phyloP scores from a whole-genome alignment of 2,329 filamentous ascomycete species.

The Ophiostoma triangulosporum region DNA sequence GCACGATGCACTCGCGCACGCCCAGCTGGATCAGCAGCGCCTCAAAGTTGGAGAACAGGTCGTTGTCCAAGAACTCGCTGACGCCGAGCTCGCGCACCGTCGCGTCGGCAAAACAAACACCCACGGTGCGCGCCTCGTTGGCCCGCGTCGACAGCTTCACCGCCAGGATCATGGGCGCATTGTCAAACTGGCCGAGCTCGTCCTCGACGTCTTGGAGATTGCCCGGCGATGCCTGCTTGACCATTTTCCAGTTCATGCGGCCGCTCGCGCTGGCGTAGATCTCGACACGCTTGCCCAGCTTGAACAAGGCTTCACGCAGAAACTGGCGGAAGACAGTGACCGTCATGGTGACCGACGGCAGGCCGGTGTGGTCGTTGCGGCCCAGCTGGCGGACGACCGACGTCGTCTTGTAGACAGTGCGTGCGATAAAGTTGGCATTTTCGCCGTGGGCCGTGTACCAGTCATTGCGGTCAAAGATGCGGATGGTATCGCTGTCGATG shows the following conservation, averaged over 20 bases:
- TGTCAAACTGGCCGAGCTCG: constrained; percentile 73
- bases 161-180: constrained; percentile 85
- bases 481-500: constrained; percentile 60
- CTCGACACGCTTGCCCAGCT: constrained; percentile 79
- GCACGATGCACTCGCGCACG: constrained; percentile 85
- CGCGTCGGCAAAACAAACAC: constrained; percentile 95
- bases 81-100: constrained; percentile 91
- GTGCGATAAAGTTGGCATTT: constrained; percentile 72
- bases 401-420: constrained; percentile 90
- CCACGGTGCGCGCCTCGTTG: constrained; percentile 70
- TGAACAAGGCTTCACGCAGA: constrained; percentile 83
- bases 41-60: constrained; percentile 96
- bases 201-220: constrained; percentile 97
- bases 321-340: constrained; percentile 92
- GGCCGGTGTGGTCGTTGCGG: constrained; percentile 64
- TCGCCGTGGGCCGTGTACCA: constrained; percentile 91
- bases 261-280: constrained; percentile 68
- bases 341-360: constrained; percentile 91
- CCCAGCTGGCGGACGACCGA: constrained; percentile 88
- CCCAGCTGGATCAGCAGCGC: constrained; percentile 91
- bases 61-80: constrained; percentile 97
- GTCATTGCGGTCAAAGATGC: constrained; percentile 87
- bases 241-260: constrained; percentile 82
- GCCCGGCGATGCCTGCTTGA: constrained; percentile 85
- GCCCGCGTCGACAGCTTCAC: constrained; percentile 89